Base-by-base conservation (phyloP, 1,284 basidiomycete species). In the Moesziomyces globuligerus region DNA sequence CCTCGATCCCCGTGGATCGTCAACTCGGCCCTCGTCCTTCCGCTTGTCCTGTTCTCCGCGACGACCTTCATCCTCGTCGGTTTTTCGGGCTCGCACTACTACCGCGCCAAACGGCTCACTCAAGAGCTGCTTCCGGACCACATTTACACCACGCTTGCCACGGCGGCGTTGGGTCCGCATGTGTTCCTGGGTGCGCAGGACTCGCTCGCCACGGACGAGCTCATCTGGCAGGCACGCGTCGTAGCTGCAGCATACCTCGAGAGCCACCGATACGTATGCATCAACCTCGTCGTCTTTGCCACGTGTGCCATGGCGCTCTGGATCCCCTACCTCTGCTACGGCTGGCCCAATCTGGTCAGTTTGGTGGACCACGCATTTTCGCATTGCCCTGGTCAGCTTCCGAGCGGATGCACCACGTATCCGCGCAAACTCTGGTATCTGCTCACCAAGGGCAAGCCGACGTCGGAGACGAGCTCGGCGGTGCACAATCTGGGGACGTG, bases 191-290 rank as follows among this genome's bases (percentile, higher is more conserved):
- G 17, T 4, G 44, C 18, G 11, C 7, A 32, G 2, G 20, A 15
- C 17, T 11, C 23, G 24, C 18, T 46, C 20, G 56, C 48, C 0
- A 39, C 48, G 2, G 48, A 45, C 13, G 36, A 58, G 15, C 37
- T 51, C 25, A 15, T 58, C 8, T 40, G 28, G 37, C 15, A 32
- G 3, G 23, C 39, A 1, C 45, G 46, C 8, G 20, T 23, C 1
- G 56, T 58, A 15, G 48, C 34, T n/a, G 56, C 56, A 29, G 56
- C 56, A 1, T 42, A 58, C 17, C 10, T 44, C 4, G 48, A 51
- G 6, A 7, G 13, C 5, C 48, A 49, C 20, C n/a, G 48, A 25
- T 47, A 29, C 11, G 41, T 44, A 1, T 46, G 42, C n/a, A 39
- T 50, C 42, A 50, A 48, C 24, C 43, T 51, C 4, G 4, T 21